Base-by-base conservation (phyloP, 305 asterid genomes). In the Andrographis paniculata region DNA sequence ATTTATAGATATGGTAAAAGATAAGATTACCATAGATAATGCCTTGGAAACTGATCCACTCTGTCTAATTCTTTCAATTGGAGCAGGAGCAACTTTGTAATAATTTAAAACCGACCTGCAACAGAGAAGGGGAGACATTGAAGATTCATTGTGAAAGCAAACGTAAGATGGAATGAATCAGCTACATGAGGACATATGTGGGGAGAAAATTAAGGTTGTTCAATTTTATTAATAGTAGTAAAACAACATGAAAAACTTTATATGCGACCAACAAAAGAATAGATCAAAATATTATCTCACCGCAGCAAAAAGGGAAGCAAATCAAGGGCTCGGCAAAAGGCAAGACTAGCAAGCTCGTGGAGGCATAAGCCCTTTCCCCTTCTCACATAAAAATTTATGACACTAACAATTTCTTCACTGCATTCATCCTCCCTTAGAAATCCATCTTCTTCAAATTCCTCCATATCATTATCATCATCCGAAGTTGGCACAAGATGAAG, bases 301-400 rank as follows among this genome's bases (percentile, higher is more conserved):
- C 92, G 74, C 76, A 70, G 56, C 42, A 78, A 45, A 9, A 42
- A 56, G 50, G 94, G 95, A 54, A 78, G 60, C 83, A 87, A 68
- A 65, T 83, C 94, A 62, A 78, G 68, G 27, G 87, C 94, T 51
- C 89, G 69, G 57, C 77, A 70, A 47, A 91, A 83, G 27, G 99
- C 93, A 45, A 87, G 64, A 62, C 96, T 83, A 31, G 94, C 87
- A 48, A 87, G 76, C 72, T 91, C 99, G 1, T 87, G 96, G 56
- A 91, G 93, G 17, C 59, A 63, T 78, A 87, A 68, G 21, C 87
- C 73, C 60, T 75, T 80, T 64, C 87, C 84, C 30, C 62, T 59
- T 52, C 58, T 58, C 48, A 48, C 72, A 57, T 86, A 87, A 60
- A 75, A 49, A 62, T 75, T 74, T 55, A 78, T 59, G 44, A 82